These are phyloP conservation scores for Westerdykella aurantiaca DNA, from an alignment of 2,329 filamentous ascomycete genomes.

Conservation along the genomic window DNA sequence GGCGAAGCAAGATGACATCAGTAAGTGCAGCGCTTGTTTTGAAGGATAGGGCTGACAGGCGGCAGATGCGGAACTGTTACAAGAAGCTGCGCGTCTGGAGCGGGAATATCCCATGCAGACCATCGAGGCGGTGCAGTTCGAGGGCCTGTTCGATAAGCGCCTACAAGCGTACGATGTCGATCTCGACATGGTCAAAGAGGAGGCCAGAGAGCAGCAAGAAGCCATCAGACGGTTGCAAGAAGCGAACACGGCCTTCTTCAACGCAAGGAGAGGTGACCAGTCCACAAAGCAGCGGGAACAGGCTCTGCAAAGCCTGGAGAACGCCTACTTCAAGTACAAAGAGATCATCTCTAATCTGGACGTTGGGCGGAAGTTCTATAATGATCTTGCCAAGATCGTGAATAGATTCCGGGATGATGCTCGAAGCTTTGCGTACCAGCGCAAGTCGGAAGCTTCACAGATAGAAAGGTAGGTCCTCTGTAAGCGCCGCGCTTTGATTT, in stretches of 20 bases:
- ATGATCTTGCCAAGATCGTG: constrained; percentile 85
- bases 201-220: constrained; percentile 69
- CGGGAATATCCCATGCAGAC: constrained; percentile 77
- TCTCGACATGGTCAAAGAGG: constrained; percentile 62
- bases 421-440: constrained; percentile 69
- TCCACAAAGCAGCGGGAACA: constrained; percentile 71
- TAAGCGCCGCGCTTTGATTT: neutral
- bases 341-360: constrained; percentile 91
- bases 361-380: constrained; percentile 91
- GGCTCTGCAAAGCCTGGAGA: constrained; percentile 81
- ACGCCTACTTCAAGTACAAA: constrained; percentile 92
- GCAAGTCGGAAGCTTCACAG: constrained; percentile 72
- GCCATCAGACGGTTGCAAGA: constrained; percentile 64
- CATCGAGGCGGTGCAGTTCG: constrained; percentile 84
- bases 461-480: constrained; percentile 61
- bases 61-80: constrained; percentile 66
- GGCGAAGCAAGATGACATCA: constrained; percentile 81
- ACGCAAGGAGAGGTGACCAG: constrained; percentile 62
- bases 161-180: constrained; percentile 79
- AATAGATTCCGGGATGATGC: constrained; percentile 77
- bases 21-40: constrained; percentile 34
- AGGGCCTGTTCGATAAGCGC: constrained; percentile 79
- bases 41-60: constrained; percentile 18
- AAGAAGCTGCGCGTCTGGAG: constrained; percentile 78
- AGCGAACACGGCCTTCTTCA: constrained; percentile 72